Percentiles rank a stretch among this genome's conserved stretches.
These are phyloP conservation scores for Sonneratia caseolaris DNA, from an alignment of 345 rosid species.

Conservation along the genomic window DNA sequence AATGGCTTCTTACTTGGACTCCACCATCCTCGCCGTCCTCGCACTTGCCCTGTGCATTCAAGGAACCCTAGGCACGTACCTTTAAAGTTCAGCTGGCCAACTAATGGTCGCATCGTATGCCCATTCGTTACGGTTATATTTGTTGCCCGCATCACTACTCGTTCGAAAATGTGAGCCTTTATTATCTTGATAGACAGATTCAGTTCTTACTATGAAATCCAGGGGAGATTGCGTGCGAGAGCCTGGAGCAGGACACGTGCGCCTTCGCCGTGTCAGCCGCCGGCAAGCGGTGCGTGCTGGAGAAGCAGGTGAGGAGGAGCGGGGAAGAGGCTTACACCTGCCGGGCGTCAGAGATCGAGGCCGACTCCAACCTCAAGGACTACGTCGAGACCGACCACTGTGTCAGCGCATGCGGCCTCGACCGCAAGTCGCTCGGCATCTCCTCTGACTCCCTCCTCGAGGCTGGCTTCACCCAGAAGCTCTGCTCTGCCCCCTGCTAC, in stretches of 20 bases:
- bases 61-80: no score
- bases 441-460: constrained; percentile 82
- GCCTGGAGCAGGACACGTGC: constrained; percentile 48
- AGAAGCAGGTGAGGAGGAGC: constrained; percentile 55
- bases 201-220: neutral
- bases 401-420: constrained; percentile 60
- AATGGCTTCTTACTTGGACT: constrained; percentile 9
- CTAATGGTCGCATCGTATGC: no score
- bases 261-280: constrained; percentile 71
- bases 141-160: neutral
- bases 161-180: no score
- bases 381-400: constrained; percentile 64
- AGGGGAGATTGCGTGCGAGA: constrained; percentile 54
- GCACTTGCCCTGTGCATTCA: constrained; percentile 2
- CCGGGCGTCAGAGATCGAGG: constrained; percentile 65
- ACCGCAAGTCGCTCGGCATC: constrained; percentile 66
- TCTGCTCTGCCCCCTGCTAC: constrained; percentile 72
- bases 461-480: constrained; percentile 44
- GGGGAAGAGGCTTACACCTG: constrained; percentile 55
- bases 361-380: constrained; percentile 44
- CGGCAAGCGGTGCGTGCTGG: constrained; percentile 74
- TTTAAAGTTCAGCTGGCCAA: no score
- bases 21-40: neutral
- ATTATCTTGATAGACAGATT: no score
- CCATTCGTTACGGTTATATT: no score